Evolutionary conservation across 2,329 filamentous ascomycete genomes (phyloP), one percentile per base, ranked within the genome.

Genomic region (Niveomyces coronatus): DNA sequence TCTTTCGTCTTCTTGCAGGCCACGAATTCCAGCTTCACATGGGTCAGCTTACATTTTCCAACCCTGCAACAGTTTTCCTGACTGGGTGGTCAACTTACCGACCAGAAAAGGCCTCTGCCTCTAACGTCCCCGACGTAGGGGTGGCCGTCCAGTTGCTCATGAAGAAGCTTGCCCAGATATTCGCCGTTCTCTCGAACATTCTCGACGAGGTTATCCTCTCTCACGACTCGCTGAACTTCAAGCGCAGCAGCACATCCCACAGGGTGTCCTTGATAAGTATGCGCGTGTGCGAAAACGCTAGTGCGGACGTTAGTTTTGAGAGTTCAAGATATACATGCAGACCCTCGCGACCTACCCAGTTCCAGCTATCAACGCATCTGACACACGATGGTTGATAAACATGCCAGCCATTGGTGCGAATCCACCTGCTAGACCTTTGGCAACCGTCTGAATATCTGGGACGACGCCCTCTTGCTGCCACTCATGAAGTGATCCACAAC

Each of bases 401-500:
- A 82, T 61, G 0, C 66, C 79, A 0, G 79, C 74, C 8, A 82
- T 64, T 1, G 77, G 69, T 28, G 67, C 65, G 44, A 76, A 82
- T 0, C 81, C 80, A 14, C 70, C 79, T 0, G 71, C 76, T 0
- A 85, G 62, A 0, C 74, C 76, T 52, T 85, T 85, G 0, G 76
- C 81, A 9, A 82, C 59, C 0, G 76, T 75, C 52, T 80, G 70
- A 4, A 85, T 66, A 48, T 85, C 80, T 0, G 80, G 80, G 2
- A 66, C 63, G 5, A 73, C 61, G 0, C 58, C 66, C 19, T 77
- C 68, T 33, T 74, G 64, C 46, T 80, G 65, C 70, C 74, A 83
- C 2, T 74, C 72, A 56, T 83, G 71, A 46, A 79, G 55, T 4
- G 61, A 67, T 0, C 76, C 77, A 0, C 67, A 68, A 1, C 76